Base-by-base conservation (phyloP, 768 basidiomycete genomes). In the Amanita pallidorosea region DNA sequence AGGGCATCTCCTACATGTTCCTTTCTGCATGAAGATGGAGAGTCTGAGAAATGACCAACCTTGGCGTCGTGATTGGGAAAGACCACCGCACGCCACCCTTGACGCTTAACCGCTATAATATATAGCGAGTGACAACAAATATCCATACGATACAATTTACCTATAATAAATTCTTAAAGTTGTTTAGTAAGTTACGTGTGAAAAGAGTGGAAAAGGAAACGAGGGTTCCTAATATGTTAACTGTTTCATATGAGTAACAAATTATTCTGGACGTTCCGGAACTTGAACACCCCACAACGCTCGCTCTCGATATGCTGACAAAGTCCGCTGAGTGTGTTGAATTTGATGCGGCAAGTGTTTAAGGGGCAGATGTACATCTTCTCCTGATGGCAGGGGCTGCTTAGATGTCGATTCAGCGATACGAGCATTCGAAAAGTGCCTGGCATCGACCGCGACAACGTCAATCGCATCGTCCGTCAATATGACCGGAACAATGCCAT, bases 291-390 rank as follows among this genome's bases (percentile, higher is more conserved):
- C 25, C 25, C 78, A 60, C 84, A 86, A 25, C 55, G 64, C 55
- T 74, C 77, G 58, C 77, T 80, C 67, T 85, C 82, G 29, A 85
- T 71, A 60, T 86, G 83, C 64, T 80, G 76, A 37, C 73, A 74
- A 49, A 86, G 61, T 4, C 59, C 80, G 50, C 83, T 83, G 29
- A 85, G 69, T 12, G 77, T 72, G 5, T 47, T 54, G 58, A 81
- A 84, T 31, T 62, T 59, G 22, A 45, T 29, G 2, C 49, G 56
- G 56, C 84, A 86, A 12, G 61, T 63, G 6, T 49, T 53, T 37
- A 70, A 60, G 4, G 79, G 80, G 63, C 84, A 86, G 3, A 70
- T 56, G 57, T 80, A 85, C 2, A 73, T 66, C 59, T 67, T 70
- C 1, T 72, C 68, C 55, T 72, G 62, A 58, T 85, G 85, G 2